A percentile compares a stretch with the other conserved stretches of the same genome.
These are phyloP conservation scores for Nicotiana paniculata DNA, from an alignment of 257 asterid genomes.

Conservation along the genomic window DNA sequence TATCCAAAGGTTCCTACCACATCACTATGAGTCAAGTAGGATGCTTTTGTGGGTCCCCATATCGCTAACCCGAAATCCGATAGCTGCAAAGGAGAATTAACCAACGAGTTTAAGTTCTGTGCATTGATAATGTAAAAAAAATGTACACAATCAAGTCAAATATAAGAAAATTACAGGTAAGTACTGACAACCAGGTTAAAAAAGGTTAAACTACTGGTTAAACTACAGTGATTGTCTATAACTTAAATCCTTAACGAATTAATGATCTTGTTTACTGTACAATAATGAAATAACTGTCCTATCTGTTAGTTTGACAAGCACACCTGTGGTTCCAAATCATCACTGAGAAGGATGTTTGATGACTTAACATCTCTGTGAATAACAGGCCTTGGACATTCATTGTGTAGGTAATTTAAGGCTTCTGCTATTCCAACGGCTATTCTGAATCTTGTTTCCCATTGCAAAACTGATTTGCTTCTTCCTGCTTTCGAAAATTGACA, in stretches of 20 bases:
- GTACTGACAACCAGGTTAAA: no score
- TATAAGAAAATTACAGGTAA: neutral
- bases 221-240: no score
- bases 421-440: constrained; percentile 81
- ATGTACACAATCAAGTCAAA: neutral
- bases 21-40: constrained; percentile 62
- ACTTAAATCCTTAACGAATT: neutral
- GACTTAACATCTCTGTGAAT: constrained; percentile 92
- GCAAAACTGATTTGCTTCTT: constrained; percentile 33
- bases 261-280: neutral
- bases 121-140: neutral
- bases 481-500: constrained; percentile 33
- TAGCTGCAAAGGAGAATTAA: constrained; percentile 34
- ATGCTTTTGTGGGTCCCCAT: constrained; percentile 69
- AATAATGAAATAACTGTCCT: neutral
- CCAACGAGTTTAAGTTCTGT: neutral
- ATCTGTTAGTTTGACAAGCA: neutral
- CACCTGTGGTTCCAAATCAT: constrained; percentile 75
- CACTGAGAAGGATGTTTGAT: constrained; percentile 70
- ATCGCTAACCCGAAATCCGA: constrained; percentile 87
- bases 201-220: no score
- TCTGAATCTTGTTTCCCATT: constrained; percentile 69
- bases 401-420: constrained; percentile 74
- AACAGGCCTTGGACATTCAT: constrained; percentile 48
- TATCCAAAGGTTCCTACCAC: constrained; percentile 97